Base-by-base conservation (phyloP, 257 asterid genomes). In the Henckelia pumila region DNA sequence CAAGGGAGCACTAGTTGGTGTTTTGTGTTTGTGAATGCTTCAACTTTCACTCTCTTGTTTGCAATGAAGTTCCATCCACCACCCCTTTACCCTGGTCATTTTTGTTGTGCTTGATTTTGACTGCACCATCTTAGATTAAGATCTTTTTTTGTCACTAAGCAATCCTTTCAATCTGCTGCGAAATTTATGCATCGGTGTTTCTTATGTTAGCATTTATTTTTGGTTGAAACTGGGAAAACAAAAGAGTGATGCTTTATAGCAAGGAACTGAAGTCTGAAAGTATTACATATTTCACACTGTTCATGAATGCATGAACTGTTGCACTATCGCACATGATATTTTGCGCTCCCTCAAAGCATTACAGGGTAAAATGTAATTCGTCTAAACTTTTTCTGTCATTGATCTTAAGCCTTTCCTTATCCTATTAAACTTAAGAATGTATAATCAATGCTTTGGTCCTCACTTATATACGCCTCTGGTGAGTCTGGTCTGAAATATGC, bases 281-380 rank as follows among this genome's bases (percentile, higher is more conserved):
- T 47, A 66, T 63, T 61, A 25, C 21, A n/a, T 53, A 56, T 35
- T 61, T 66, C 29, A 66, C 37, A 59, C 29, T 40, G 29, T 30
- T 58, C 52, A 68, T 13, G 52, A 44, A 1, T 23, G 49, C 60
- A 65, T 25, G 33, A 56, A 55, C 61, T 47, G 50, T 66, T 21
- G 66, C 59, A 58, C 30, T 63, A 22, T 52, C 20, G 8, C 25
- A 20, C 21, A 47, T 24, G 77, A 30, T 26, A 50, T 30, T 47
- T 23, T 30, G 44, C 30, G 8, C 64, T 71, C 63, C 57, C 33
- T 71, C 30, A 14, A 66, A 68, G 67, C 61, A 32, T 17, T 44
- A n/a, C 20, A 50, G 63, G 35, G 26, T 35, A 23, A 64, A 22
- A 60, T 50, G 53, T 25, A 24, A 67, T 33, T 60, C 69, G 26